Evolutionary conservation across 2,329 filamentous ascomycete genomes (phyloP).

Genomic region (Niveomyces coronatus): DNA sequence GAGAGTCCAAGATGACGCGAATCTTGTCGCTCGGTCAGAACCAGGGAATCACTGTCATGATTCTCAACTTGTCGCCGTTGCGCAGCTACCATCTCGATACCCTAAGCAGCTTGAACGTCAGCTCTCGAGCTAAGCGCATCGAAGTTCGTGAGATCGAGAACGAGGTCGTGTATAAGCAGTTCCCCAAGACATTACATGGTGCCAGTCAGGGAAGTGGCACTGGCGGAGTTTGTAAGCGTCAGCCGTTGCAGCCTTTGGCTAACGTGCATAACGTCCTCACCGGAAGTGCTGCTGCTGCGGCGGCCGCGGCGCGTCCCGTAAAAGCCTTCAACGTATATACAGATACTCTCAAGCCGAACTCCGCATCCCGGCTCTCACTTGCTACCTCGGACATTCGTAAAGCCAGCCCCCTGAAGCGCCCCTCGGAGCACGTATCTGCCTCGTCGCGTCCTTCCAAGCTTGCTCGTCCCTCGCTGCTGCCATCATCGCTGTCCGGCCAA

Average conservation of each 20-base stretch:
- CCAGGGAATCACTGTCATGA: constrained; percentile 92
- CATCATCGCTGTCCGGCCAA: constrained; percentile 18
- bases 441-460: constrained; percentile 38
- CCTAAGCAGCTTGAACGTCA: constrained; percentile 86
- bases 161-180: constrained; percentile 77
- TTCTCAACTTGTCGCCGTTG: constrained; percentile 85
- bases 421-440: constrained; percentile 27
- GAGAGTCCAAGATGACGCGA: constrained; percentile 94
- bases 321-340: constrained; percentile 85
- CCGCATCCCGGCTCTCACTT: constrained; percentile 22
- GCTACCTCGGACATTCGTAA: constrained; percentile 25
- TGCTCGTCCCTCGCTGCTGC: constrained; percentile 22
- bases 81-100: constrained; percentile 90
- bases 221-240: constrained; percentile 39
- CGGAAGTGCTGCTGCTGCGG: constrained; percentile 33
- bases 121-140: constrained; percentile 90
- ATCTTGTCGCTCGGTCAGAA: constrained; percentile 90
- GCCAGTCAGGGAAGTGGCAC: background rate
- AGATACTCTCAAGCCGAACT: constrained; percentile 50
- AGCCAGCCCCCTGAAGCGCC: constrained; percentile 29
- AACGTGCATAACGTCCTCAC: constrained; percentile 65
- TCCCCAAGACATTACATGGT: constrained; percentile 44
- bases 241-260: constrained; percentile 69
- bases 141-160: constrained; percentile 94
- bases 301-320: constrained; percentile 20